Conservation (phyloP, 768 basidiomycete species). For the Termitomyces sp. region DNA sequence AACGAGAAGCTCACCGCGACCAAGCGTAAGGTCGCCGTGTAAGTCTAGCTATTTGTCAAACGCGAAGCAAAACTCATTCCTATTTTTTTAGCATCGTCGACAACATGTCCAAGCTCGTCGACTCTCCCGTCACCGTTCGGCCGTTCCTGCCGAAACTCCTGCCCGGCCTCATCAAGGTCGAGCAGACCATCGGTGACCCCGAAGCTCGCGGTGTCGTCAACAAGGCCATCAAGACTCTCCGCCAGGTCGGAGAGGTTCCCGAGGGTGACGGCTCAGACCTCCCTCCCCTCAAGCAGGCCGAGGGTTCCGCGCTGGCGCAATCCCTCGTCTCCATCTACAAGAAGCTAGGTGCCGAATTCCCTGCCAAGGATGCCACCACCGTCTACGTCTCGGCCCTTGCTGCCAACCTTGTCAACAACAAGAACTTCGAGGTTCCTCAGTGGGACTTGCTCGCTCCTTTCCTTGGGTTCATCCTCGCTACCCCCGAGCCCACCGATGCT, state of each 20-base stretch:
- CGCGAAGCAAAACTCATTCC: conserved; percentile 6
- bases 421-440: conserved; percentile 86
- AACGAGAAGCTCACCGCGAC: conserved; percentile 92
- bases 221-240: conserved; percentile 92
- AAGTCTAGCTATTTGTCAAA: conserved; percentile 26
- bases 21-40: conserved; percentile 98
- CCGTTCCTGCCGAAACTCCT: conserved; percentile 96
- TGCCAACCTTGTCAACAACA: conserved; percentile 80
- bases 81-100: conserved; percentile 71
- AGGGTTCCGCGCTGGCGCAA: conserved; percentile 59
- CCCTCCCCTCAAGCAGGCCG: conserved; percentile 75
- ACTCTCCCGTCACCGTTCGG: conserved; percentile 90
- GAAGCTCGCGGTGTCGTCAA: conserved; percentile 92
- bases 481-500: conserved; percentile 62
- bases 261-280: conserved; percentile 88
- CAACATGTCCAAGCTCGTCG: conserved; percentile 98
- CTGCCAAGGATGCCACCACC: conserved; percentile 50
- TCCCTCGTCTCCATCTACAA: conserved; percentile 77
- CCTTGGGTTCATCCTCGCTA: conserved; percentile 59
- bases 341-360: conserved; percentile 63
- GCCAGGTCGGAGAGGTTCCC: conserved; percentile 91
- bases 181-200: conserved; percentile 92
- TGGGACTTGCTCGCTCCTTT: conserved; percentile 83
- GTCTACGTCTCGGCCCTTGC: conserved; percentile 78
- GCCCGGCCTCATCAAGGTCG: conserved; percentile 93